Conservation (phyloP, 345 rosid genomes). For the Pelargonium nanum region DNA sequence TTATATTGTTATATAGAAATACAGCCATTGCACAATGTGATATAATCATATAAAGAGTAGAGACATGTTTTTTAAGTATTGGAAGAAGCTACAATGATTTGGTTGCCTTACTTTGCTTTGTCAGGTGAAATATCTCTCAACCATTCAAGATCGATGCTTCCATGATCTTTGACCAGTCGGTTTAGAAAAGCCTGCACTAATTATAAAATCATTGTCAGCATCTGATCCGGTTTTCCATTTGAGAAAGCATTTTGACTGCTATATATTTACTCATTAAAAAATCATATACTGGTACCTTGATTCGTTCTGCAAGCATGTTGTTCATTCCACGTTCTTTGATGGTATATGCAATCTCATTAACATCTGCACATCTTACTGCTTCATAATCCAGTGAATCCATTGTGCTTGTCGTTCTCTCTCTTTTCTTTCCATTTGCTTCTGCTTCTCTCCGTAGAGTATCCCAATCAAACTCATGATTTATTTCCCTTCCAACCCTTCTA, state of each 20-base stretch:
- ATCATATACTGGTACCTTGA: constrained; percentile 54
- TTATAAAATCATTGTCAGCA: constrained; percentile 11
- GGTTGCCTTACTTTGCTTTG: constrained; percentile 3
- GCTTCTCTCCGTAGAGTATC: constrained; percentile 65
- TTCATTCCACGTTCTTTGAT: constrained; percentile 92
- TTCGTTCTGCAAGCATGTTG: constrained; percentile 73
- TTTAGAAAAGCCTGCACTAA: background rate
- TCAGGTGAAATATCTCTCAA: background rate
- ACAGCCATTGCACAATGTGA: too few relatives aligned
- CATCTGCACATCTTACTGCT: constrained; percentile 55
- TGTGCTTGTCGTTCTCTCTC: constrained; percentile 45
- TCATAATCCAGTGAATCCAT: constrained; percentile 90
- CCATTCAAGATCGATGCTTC: constrained; percentile 10
- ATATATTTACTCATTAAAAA: too few relatives aligned
- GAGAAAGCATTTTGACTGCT: too few relatives aligned
- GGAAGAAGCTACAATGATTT: background rate
- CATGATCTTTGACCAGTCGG: constrained; percentile 3
- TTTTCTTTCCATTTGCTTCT: constrained; percentile 31
- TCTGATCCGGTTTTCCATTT: background rate
- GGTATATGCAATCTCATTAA: constrained; percentile 51
- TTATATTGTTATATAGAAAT: background rate
- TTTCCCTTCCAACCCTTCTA: constrained; percentile 39
- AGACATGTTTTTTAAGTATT: background rate
- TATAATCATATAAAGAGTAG: background rate
- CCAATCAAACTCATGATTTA: constrained; percentile 53